phyloP scores from a whole-genome alignment of 1,284 basidiomycete species.

The Ganoderma lingzhi region DNA sequence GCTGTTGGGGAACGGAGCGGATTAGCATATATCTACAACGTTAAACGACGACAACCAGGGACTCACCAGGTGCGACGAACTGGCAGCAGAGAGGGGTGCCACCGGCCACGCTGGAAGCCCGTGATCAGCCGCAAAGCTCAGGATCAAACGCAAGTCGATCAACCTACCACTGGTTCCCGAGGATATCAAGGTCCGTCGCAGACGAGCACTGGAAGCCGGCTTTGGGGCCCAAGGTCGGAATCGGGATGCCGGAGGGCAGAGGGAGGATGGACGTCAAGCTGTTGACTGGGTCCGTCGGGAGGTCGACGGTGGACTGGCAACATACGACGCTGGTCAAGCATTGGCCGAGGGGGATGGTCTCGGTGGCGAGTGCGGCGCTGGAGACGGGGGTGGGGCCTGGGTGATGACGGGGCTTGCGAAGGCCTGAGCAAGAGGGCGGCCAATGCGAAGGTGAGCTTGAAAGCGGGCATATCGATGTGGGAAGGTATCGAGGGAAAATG shows the following conservation, averaged over 20 bases:
- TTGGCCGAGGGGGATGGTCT: slow-evolving; percentile 70
- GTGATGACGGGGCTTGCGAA: slow-evolving; percentile 24
- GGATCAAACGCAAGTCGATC: fast-evolving
- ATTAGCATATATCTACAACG: background rate
- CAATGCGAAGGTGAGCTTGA: slow-evolving; percentile 7
- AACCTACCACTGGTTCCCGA: slow-evolving; percentile 28
- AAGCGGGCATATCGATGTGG: background rate
- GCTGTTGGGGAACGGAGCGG: background rate
- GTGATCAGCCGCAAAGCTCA: background rate
- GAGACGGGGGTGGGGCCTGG: slow-evolving; percentile 10
- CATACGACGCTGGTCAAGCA: slow-evolving; percentile 25
- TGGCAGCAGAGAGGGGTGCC: slow-evolving; percentile 29
- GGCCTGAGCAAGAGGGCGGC: slow-evolving; percentile 7
- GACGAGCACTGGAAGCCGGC: slow-evolving; percentile 22
- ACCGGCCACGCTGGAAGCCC: slow-evolving; percentile 15
- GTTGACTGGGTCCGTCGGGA: slow-evolving; percentile 16
- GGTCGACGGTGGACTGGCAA: slow-evolving; percentile 23
- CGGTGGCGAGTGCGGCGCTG: slow-evolving; percentile 55
- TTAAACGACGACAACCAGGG: background rate
- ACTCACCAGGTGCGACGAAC: slow-evolving; percentile 16
- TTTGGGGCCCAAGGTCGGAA: slow-evolving; percentile 29
- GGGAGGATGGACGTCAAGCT: slow-evolving; percentile 18
- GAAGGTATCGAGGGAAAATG: background rate
- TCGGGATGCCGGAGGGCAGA: slow-evolving; percentile 14
- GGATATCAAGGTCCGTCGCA: slow-evolving; percentile 15